phyloP scores from a whole-genome alignment of 805 yeast species.

The Nakazawaea molendinolei region DNA sequence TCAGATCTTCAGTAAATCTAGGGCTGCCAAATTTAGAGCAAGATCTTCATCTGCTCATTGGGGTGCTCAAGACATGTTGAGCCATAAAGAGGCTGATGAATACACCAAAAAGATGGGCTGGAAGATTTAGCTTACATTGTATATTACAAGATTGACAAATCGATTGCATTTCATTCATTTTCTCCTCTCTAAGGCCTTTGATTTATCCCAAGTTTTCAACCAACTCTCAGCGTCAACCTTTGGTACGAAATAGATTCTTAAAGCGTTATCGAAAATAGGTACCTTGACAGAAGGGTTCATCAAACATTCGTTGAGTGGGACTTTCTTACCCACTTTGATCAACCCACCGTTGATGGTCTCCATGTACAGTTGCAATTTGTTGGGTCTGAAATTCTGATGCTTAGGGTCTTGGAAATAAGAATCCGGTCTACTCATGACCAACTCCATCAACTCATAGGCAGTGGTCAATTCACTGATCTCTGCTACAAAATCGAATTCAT shows the following conservation, averaged over 20 bases:
- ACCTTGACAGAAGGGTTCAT: conserved; percentile 55
- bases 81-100: conserved; percentile 37
- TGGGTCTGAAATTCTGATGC: conserved; percentile 51
- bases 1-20: conserved; percentile 49
- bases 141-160: not conserved
- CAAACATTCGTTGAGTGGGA: conserved; percentile 57
- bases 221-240: conserved; percentile 57
- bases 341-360: conserved; percentile 82
- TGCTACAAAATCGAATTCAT: conserved; percentile 78
- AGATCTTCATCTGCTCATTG: conserved; percentile 48
- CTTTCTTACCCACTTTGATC: conserved; percentile 76
- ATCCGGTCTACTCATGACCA: conserved; percentile 59
- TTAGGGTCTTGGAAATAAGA: conserved; percentile 62
- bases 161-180: not conserved
- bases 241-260: conserved; percentile 76
- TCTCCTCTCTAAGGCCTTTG: conserved; percentile 47
- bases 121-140: conserved; percentile 3
- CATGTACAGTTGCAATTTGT: conserved; percentile 65
- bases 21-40: conserved; percentile 44
- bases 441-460: conserved; percentile 52
- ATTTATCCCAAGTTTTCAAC: conserved; percentile 62
- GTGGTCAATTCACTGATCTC: conserved; percentile 69
- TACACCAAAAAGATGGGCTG: conserved; percentile 44
- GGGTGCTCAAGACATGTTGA: conserved; percentile 39
- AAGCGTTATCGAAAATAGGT: conserved; percentile 70